Percentiles rank a stretch among this genome's conserved stretches.
Conservation (phyloP, 805 yeast species). For the Kuraishia capsulata region DNA sequence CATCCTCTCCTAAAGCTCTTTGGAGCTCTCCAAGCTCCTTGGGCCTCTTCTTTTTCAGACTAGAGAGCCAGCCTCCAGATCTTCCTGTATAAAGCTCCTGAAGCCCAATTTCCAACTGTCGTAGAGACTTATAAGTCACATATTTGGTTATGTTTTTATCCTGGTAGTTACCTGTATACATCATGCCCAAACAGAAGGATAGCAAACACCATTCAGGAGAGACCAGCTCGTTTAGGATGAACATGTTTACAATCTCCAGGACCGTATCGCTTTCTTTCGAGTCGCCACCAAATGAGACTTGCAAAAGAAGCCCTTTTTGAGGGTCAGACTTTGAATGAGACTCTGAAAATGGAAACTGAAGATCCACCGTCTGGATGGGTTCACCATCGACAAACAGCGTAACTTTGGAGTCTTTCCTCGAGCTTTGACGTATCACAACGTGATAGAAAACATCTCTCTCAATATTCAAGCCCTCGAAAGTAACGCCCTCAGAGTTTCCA, state of each 20-base stretch:
- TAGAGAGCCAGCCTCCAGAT: background rate
- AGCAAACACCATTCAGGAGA: conserved; percentile 39
- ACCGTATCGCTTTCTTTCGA: conserved; percentile 10
- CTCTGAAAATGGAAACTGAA: conserved; percentile 9
- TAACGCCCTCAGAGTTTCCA: conserved; percentile 1
- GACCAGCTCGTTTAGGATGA: conserved; percentile 22
- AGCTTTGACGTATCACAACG: conserved; percentile 15
- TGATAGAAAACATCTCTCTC: conserved; percentile 16
- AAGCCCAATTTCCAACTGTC: conserved; percentile 1
- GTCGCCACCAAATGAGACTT: conserved; percentile 29
- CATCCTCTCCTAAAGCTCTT: conserved; percentile 5
- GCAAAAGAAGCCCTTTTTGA: conserved; percentile 1
- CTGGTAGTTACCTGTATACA: conserved; percentile 38
- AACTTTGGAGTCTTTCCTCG: conserved; percentile 19
- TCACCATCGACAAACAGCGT: conserved; percentile 43
- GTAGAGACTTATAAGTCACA: conserved; percentile 21
- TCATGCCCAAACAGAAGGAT: conserved; percentile 36
- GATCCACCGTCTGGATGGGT: conserved; percentile 21
- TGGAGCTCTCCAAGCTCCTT: background rate
- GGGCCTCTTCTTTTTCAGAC: background rate
- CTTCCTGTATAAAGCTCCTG: background rate
- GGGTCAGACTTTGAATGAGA: conserved; percentile 1
- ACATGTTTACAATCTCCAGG: conserved; percentile 25
- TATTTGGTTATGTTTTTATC: conserved; percentile 28
- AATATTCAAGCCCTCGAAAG: conserved; percentile 18